These are phyloP conservation scores for Wallacemonas rigidus DNA, from an alignment of 208 protist species.

Conservation along the genomic window DNA sequence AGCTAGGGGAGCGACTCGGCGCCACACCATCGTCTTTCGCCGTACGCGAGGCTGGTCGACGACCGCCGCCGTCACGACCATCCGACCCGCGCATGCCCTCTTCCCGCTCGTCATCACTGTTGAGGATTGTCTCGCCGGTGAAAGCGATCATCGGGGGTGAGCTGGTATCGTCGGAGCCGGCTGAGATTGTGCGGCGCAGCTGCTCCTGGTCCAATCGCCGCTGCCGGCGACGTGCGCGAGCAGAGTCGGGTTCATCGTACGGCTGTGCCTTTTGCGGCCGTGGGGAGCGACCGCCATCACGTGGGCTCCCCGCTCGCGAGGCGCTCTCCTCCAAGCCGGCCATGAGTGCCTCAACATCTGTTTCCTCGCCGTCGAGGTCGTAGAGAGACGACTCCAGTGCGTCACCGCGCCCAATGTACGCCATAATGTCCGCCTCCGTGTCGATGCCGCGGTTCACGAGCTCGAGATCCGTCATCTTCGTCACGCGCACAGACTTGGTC, in stretches of 20 bases:
- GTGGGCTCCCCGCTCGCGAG: background rate
- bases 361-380: slow-evolving; percentile 9
- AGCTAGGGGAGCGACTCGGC: background rate
- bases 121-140: slow-evolving; percentile 8
- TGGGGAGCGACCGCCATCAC: too few relatives aligned
- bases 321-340: slow-evolving; percentile 4
- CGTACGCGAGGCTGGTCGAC: too few relatives aligned
- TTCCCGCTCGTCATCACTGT: background rate
- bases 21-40: background rate
- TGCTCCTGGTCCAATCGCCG: background rate
- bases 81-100: background rate
- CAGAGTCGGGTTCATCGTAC: background rate
- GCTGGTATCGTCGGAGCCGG: background rate
- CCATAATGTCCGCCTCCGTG: slow-evolving; percentile 1
- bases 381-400: slow-evolving; percentile 9
- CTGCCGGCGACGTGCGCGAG: background rate
- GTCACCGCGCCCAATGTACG: background rate
- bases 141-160: background rate
- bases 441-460: slow-evolving; percentile 4
- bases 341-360: slow-evolving; percentile 13
- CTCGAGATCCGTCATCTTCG: slow-evolving; percentile 13
- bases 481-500: slow-evolving; percentile 14
- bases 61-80: too few relatives aligned
- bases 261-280: too few relatives aligned
- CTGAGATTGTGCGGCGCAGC: background rate